Evolutionary conservation across 2,329 filamentous ascomycete species (phyloP).

Genomic region (Fusarium tricinctum): DNA sequence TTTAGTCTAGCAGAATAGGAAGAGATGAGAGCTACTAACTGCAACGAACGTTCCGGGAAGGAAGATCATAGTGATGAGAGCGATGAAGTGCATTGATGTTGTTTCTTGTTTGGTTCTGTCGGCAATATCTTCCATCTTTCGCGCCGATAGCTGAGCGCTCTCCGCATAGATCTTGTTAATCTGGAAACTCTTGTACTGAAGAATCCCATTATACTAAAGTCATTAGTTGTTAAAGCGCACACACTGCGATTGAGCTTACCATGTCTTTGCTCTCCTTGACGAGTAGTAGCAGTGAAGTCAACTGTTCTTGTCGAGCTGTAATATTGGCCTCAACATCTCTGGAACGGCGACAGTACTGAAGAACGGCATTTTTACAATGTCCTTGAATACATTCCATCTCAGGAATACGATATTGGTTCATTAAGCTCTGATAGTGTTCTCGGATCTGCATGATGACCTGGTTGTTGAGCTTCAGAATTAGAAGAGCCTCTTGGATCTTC

Average conservation of each 20-base stretch:
- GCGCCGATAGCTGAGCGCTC: constrained; percentile 23
- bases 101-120: constrained; percentile 38
- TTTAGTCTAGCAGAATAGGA: neutral
- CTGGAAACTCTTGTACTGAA: constrained; percentile 27
- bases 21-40: constrained; percentile 6
- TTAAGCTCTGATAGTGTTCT: constrained; percentile 24
- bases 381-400: constrained; percentile 9
- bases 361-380: neutral
- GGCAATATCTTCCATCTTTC: constrained; percentile 38
- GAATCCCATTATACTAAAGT: constrained; percentile 27
- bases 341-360: neutral
- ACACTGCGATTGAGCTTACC: neutral
- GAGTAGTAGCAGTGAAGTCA: constrained; percentile 12
- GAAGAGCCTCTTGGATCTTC: constrained; percentile 22
- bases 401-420: constrained; percentile 5
- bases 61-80: constrained; percentile 35
- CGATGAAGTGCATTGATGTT: constrained; percentile 38
- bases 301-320: constrained; percentile 9
- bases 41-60: constrained; percentile 39
- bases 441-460: constrained; percentile 31
- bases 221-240: neutral
- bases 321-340: constrained; percentile 19
- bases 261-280: constrained; percentile 28
- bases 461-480: constrained; percentile 30
- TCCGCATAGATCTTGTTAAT: constrained; percentile 35